Conservation (phyloP, 2,329 filamentous ascomycete species). For the Fusarium zealandicum region DNA sequence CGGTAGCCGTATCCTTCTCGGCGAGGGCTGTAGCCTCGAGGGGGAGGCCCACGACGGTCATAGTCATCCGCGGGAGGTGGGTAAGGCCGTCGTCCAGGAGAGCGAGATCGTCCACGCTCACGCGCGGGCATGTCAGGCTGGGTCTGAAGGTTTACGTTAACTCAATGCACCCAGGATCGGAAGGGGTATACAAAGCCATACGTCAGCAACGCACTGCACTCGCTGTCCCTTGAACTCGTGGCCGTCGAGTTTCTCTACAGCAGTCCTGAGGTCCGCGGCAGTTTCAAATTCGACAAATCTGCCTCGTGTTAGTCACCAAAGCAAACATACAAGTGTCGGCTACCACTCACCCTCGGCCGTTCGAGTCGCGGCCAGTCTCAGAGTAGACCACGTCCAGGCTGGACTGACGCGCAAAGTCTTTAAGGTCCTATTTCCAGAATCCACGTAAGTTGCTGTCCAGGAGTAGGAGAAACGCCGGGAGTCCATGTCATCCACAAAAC, state of each 20-base stretch:
- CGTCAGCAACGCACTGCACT: slow-evolving; percentile 87
- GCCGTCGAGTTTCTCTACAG: slow-evolving; percentile 93
- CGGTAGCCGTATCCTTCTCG: slow-evolving; percentile 79
- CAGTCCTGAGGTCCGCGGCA: slow-evolving; percentile 84
- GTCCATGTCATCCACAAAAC: slow-evolving; percentile 48
- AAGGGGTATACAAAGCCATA: slow-evolving; percentile 49
- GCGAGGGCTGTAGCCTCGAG: slow-evolving; percentile 84
- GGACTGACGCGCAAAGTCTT: slow-evolving; percentile 98
- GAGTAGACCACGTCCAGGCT: slow-evolving; percentile 98
- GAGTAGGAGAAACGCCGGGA: slow-evolving; percentile 45
- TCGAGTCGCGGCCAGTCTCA: slow-evolving; percentile 68
- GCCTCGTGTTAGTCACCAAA: slow-evolving; percentile 28
- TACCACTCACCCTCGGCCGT: slow-evolving; percentile 82
- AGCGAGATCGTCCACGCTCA: slow-evolving; percentile 81
- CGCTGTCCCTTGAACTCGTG: slow-evolving; percentile 90
- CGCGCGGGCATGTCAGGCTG: slow-evolving; percentile 78
- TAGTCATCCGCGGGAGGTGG: slow-evolving; percentile 78
- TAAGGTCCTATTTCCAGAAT: slow-evolving; percentile 91
- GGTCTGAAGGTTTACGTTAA: slow-evolving; percentile 59
- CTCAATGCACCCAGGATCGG: not conserved
- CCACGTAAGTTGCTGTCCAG: slow-evolving; percentile 80
- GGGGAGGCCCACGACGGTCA: slow-evolving; percentile 78
- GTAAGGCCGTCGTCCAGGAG: slow-evolving; percentile 70
- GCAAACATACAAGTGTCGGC: not conserved
- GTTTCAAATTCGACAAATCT: slow-evolving; percentile 99